Evolutionary conservation across 768 basidiomycete genomes (phyloP).

Genomic region (Hortiboletus campestris): DNA sequence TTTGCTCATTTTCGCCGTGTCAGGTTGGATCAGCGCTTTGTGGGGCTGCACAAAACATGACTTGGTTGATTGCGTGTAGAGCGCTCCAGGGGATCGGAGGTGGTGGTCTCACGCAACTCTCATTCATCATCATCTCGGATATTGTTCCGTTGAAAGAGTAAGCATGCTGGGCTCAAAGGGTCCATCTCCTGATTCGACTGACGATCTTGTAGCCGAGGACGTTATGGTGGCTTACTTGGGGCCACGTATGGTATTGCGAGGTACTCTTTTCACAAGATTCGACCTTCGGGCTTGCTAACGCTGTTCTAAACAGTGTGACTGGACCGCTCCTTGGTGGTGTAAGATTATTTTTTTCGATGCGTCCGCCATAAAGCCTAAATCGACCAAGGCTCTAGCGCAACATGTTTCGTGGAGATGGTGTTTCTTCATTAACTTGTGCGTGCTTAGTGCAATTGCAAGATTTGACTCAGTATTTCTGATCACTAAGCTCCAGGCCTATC

Average conservation of each 20-base stretch:
- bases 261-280: conserved; percentile 17
- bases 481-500: conserved; percentile 49
- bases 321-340: conserved; percentile 85
- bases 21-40: conserved; percentile 78
- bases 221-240: conserved; percentile 72
- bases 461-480: not conserved
- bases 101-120: conserved; percentile 72
- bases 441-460: not conserved
- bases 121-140: conserved; percentile 77
- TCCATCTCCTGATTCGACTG: not conserved
- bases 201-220: conserved; percentile 55
- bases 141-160: conserved; percentile 80
- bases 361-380: not conserved
- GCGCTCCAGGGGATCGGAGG: conserved; percentile 84
- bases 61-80: conserved; percentile 71
- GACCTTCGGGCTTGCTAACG: not conserved
- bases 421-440: conserved; percentile 72
- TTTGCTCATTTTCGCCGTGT: not conserved
- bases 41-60: conserved; percentile 76
- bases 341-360: conserved; percentile 22
- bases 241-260: conserved; percentile 76
- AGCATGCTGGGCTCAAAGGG: conserved; percentile 14
- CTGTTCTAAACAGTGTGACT: conserved; percentile 43
- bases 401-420: conserved; percentile 83
- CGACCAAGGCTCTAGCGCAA: conserved; percentile 58